These are phyloP conservation scores for Clonostachys chloroleuca DNA, from an alignment of 2,329 filamentous ascomycete species.

Conservation along the genomic window DNA sequence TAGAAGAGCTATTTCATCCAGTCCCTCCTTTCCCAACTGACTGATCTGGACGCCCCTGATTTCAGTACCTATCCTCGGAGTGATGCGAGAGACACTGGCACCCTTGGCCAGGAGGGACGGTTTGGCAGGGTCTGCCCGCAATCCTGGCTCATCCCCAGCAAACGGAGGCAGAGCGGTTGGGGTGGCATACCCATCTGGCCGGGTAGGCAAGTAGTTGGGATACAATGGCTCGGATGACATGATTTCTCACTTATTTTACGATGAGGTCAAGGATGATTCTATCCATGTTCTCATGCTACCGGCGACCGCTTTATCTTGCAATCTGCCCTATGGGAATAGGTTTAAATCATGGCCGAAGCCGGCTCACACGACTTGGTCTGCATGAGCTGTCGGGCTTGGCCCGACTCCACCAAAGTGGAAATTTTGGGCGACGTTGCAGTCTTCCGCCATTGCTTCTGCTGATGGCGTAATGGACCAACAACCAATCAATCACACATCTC, in stretches of 20 bases:
- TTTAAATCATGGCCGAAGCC: no score
- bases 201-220: conserved; percentile 22
- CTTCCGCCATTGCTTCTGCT: no score
- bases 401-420: no score
- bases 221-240: conserved; percentile 20
- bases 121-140: conserved; percentile 17
- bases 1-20: conserved; percentile 20
- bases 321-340: no score
- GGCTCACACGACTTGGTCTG: no score
- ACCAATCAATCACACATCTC: no score
- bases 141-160: conserved; percentile 20
- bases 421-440: no score
- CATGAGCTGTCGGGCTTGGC: no score
- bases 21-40: conserved; percentile 10
- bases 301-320: no score
- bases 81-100: conserved; percentile 9
- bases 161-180: conserved; percentile 16
- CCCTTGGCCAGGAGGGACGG: conserved; percentile 10
- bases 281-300: no score
- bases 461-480: no score
- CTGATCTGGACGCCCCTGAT: conserved; percentile 20
- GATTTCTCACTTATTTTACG: neutral
- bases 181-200: conserved; percentile 18
- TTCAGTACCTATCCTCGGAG: conserved; percentile 19
- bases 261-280: neutral